Evolutionary conservation across 129 eudicot genomes (phyloP), one percentile per base, ranked within the genome.

Genomic region (Mikania micrantha): DNA sequence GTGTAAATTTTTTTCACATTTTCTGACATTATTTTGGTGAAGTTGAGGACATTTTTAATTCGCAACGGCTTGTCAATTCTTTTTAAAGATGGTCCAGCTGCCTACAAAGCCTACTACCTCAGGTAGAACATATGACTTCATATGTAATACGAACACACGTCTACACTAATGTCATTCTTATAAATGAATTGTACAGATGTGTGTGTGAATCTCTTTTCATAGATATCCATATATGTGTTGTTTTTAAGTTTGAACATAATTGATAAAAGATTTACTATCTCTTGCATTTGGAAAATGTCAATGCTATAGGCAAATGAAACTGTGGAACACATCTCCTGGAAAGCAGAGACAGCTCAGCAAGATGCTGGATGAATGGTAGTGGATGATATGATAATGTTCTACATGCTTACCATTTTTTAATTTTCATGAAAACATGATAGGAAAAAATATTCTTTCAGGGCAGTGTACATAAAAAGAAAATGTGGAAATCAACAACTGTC

Each of bases 351-450:
- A 84, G 67, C 89, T 93, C 44, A 78, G 81, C 84, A 84, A 84
- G 83, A 86, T 93, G 98, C 76, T 93, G 21, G 98, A 93, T 68
- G 98, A 93, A 70, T 93, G 98, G 98, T 93, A 88, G 61, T 72
- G 52, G 54, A 69, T 29, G 35, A 60, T 24, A 48, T 45, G 0
- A 1, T 36, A 49, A 54, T 25, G 24, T 34, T 44, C 9, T 67
- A 16, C 36, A 64, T 36, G 64, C 59, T 64, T 68, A 27, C 0
- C 13, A 1, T 4, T 41, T 16, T 49, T 16, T 19, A 67, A 15
- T 4, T 62, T 74, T 41, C 69, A 47, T 28, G 19, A 34, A n/a
- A 60, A 76, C 50, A 67, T 40, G 65, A 32, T 47, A 63, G 7
- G 11, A 17, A 25, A 7, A 50, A 54, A 4, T 20, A 29, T 16